phyloP scores from a whole-genome alignment of 148 eudicot genomes.

The Drosera capensis region DNA sequence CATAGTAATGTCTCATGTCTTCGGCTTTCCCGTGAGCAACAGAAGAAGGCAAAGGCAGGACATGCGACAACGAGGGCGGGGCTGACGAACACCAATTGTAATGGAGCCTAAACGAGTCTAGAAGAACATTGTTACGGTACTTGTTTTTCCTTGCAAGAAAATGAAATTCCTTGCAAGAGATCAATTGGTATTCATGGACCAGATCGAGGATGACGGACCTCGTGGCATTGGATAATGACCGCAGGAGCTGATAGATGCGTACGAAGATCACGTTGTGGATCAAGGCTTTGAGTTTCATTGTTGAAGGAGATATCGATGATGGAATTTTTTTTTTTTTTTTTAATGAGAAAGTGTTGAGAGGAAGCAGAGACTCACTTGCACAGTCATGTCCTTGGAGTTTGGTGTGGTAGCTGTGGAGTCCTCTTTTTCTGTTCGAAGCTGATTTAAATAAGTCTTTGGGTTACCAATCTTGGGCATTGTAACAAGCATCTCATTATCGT shows the following conservation, averaged over 20 bases:
- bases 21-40: neutral
- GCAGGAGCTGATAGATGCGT: constrained; percentile 37
- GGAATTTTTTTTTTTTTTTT: no score
- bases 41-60: constrained; percentile 44
- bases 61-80: constrained; percentile 32
- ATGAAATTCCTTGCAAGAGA: constrained; percentile 15
- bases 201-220: constrained; percentile 48
- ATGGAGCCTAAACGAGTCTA: constrained; percentile 77
- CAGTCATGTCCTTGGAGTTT: no score
- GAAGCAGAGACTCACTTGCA: no score
- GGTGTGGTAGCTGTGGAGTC: no score
- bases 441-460: no score
- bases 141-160: constrained; percentile 27
- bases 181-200: constrained; percentile 29
- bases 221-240: constrained; percentile 47
- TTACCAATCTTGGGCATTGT: no score
- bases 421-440: no score
- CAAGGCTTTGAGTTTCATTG: constrained; percentile 56
- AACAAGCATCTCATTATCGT: no score
- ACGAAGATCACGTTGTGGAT: constrained; percentile 50
- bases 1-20: constrained; percentile 19
- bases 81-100: constrained; percentile 84
- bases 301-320: no score
- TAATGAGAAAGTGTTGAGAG: no score
- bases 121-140: constrained; percentile 42